Evolutionary conservation across 1,284 basidiomycete species (phyloP).

Genomic region (Malassezia brasiliensis): DNA sequence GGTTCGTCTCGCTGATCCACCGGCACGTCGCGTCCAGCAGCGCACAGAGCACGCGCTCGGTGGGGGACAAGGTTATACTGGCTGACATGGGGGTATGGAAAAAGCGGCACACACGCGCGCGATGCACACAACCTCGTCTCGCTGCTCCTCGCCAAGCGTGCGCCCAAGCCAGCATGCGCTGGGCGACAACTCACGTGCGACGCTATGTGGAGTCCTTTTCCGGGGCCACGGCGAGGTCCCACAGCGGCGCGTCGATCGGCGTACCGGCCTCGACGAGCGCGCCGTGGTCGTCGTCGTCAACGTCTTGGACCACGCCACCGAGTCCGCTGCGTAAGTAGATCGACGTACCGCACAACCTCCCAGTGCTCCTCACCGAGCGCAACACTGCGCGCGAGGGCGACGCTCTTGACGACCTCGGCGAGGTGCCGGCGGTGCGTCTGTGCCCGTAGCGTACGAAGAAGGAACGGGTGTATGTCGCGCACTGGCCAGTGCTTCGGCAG

Average conservation of each 20-base stretch:
- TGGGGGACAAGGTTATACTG: background rate
- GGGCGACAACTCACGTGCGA: background rate
- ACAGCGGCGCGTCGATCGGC: background rate
- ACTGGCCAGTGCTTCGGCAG: slow-evolving; percentile 35
- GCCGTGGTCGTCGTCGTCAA: slow-evolving; percentile 15
- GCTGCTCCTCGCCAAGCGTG: background rate
- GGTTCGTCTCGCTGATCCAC: slow-evolving; percentile 27
- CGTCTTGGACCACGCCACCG: slow-evolving; percentile 29
- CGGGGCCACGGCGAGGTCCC: background rate
- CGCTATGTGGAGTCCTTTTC: slow-evolving; percentile 2
- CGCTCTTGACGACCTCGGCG: slow-evolving; percentile 24
- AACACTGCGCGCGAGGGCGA: slow-evolving; percentile 28
- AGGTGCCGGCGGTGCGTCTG: slow-evolving; percentile 24
- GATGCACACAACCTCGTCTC: background rate
- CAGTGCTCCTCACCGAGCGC: slow-evolving; percentile 29
- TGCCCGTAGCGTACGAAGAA: slow-evolving; percentile 26
- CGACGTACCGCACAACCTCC: slow-evolving; percentile 20
- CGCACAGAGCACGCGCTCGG: slow-evolving; percentile 21
- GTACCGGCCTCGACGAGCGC: background rate
- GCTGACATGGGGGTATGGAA: background rate
- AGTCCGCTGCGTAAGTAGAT: slow-evolving; percentile 7
- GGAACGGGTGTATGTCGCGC: slow-evolving; percentile 27
- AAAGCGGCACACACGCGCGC: background rate
- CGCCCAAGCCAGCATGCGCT: background rate
- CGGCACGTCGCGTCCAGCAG: slow-evolving; percentile 36